A percentile compares a stretch with the other conserved stretches of the same genome.
phyloP scores from a whole-genome alignment of 2,329 filamentous ascomycete species.

The Botrytis tulipae region DNA sequence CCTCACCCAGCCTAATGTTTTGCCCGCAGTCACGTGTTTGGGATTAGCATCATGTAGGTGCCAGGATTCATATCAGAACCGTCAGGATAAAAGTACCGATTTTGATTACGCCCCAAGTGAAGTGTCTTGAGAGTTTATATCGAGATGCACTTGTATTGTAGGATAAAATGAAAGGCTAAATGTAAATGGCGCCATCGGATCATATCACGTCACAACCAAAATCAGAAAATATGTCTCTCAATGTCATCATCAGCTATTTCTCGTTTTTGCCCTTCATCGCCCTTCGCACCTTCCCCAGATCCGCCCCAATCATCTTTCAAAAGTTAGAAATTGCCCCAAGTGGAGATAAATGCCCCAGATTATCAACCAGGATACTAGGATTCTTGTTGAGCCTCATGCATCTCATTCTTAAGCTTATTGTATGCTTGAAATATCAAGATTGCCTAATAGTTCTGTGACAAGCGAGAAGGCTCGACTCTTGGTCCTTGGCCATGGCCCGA shows the following conservation, averaged over 20 bases:
- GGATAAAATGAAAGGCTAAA: constrained; percentile 1
- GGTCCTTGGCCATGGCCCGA: constrained; percentile 25
- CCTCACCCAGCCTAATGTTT: not conserved
- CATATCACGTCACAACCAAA: constrained; percentile 6
- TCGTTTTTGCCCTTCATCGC: not conserved
- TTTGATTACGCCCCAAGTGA: constrained; percentile 1
- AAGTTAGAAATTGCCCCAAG: not conserved
- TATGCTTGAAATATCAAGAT: constrained; percentile 1
- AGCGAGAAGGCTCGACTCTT: constrained; percentile 32
- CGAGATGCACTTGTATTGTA: not conserved
- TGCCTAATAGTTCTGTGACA: constrained; percentile 21
- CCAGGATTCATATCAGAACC: not conserved
- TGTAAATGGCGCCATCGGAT: constrained; percentile 7
- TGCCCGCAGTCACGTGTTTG: not conserved
- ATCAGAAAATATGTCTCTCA: not conserved
- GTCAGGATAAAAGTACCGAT: not conserved
- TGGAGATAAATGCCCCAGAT: constrained; percentile 15
- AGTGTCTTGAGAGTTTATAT: not conserved
- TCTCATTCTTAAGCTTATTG: not conserved
- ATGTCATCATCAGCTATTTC: not conserved
- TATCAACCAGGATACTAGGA: not conserved
- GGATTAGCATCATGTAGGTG: not conserved
- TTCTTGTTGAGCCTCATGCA: constrained; percentile 13
- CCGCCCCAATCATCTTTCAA: not conserved
- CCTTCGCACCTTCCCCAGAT: not conserved